These are phyloP conservation scores for Phytophthora sansomeana DNA, from an alignment of 352 stramenopile genomes.

Conservation along the genomic window DNA sequence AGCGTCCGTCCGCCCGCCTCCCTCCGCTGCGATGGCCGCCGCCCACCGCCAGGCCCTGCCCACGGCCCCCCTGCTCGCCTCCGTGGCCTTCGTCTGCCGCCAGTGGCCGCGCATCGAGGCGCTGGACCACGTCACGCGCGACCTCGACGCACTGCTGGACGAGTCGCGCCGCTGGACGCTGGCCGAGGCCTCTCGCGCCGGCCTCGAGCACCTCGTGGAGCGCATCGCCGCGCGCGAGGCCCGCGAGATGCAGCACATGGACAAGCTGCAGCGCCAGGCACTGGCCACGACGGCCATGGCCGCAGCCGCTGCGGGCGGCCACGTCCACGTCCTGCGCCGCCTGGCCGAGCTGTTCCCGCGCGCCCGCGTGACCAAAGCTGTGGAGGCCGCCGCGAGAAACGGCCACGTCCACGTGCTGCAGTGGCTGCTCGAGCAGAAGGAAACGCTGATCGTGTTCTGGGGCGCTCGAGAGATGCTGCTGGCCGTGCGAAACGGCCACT, in stretches of 20 bases:
- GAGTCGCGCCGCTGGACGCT: conserved; percentile 36
- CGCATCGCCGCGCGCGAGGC: conserved; percentile 22
- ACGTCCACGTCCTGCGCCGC: conserved; percentile 35
- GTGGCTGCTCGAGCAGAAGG: conserved; percentile 39
- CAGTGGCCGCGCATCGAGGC: conserved; percentile 30
- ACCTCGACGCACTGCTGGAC: conserved; percentile 38
- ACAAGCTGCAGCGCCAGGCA: conserved; percentile 28
- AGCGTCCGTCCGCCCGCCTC: too few relatives aligned
- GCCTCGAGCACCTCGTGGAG: conserved; percentile 26
- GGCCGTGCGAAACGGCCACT: conserved; percentile 41
- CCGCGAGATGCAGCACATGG: not conserved
- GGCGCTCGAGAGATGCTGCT: conserved; percentile 38
- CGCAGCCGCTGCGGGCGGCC: conserved; percentile 19
- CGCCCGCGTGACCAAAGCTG: conserved; percentile 39
- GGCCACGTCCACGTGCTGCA: conserved; percentile 42
- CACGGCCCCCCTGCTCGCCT: conserved; percentile 18
- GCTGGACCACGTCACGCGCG: conserved; percentile 36
- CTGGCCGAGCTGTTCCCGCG: conserved; percentile 27
- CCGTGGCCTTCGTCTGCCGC: conserved; percentile 29
- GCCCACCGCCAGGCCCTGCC: not conserved
- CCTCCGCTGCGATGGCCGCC: conserved; percentile 4
- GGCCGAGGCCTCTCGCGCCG: conserved; percentile 8
- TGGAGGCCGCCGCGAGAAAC: conserved; percentile 38
- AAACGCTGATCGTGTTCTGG: conserved; percentile 34
- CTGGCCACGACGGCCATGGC: conserved; percentile 27